Base-by-base conservation (phyloP, 345 rosid species). In the Gossypium rotundifolium region DNA sequence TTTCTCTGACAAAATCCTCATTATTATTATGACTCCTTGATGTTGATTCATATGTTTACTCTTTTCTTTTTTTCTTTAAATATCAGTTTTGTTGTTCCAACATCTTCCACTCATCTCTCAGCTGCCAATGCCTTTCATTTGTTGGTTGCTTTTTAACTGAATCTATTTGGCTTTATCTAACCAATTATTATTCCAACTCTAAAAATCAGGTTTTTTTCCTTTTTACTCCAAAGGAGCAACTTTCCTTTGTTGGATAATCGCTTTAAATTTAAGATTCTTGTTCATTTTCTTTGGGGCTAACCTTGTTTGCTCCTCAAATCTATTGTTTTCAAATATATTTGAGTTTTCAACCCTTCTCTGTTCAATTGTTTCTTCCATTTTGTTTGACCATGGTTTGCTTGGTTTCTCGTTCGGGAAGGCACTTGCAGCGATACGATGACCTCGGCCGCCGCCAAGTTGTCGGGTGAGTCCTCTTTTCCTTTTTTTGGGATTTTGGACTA, bases 361-460 rank as follows among this genome's bases (percentile, higher is more conserved):
- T 23, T 23, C 71, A 0, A 40, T 18, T 20, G 4, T 22, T 23
- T 58, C 51, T 46, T 46, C 13, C 51, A 11, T 45, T 45, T 7
- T 9, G 45, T 71, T 71, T 42, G 29, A 53, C n/a, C 2, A 89
- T 85, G 89, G 81, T 81, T 61, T 90, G 94, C 12, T 44, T 88
- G 83, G 90, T 87, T 17, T 83, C 98, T 78, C 88, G 98, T 3
- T 75, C 92, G 0, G 95, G 97, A 61, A 88, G 97, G 67, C 86
- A 86, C 67, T 76, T 78, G 76, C 98, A 93, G 84, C 80, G 95
- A 77, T 87, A 93, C 78, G 85, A 86, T 65, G 40, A 79, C 53
- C 62, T 75, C 69, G 94, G 94, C 60, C 89, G 93, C 55, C 96
- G 98, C 71, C 91, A 75, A 87, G 98, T 93, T 65, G 98, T 93